Evolutionary conservation across 1,139 yeast genomes (phyloP).

Genomic region (Blastobotrys aristatus): DNA sequence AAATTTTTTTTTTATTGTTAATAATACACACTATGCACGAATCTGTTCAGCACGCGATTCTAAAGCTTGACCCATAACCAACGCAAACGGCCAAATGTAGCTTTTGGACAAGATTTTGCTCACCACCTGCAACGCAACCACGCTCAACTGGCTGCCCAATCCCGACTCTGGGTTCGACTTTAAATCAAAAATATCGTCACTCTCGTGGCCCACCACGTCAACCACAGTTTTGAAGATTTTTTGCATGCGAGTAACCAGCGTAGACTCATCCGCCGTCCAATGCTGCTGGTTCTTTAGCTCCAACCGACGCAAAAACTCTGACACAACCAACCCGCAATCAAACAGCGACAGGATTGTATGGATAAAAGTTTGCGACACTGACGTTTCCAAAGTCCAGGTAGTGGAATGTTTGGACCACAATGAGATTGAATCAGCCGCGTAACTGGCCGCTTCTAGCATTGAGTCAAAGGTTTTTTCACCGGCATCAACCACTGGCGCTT

Average conservation of each 20-base stretch:
- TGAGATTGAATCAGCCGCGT: constrained; percentile 37
- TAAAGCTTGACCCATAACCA: constrained; percentile 31
- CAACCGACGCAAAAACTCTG: constrained; percentile 33
- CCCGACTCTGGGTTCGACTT: not conserved
- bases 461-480: constrained; percentile 27
- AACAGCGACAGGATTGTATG: constrained; percentile 36
- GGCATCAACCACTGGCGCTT: constrained; percentile 20
- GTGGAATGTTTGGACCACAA: constrained; percentile 37
- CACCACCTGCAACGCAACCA: constrained; percentile 25
- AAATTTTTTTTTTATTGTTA: too few species aligned
- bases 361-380: constrained; percentile 35
- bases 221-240: constrained; percentile 30
- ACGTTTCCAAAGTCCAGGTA: constrained; percentile 32
- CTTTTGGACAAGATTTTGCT: constrained; percentile 26
- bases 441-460: constrained; percentile 36
- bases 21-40: too few species aligned
- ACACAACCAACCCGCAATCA: constrained; percentile 36
- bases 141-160: constrained; percentile 13
- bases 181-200: constrained; percentile 10
- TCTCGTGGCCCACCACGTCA: constrained; percentile 28
- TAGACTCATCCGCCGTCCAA: constrained; percentile 30
- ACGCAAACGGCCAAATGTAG: constrained; percentile 33
- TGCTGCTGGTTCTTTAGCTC: constrained; percentile 18
- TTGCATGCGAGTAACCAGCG: constrained; percentile 28
- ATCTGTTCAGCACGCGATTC: constrained; percentile 25